Conservation (phyloP, 2,329 filamentous ascomycete genomes). For the Colletotrichum viniferum region DNA sequence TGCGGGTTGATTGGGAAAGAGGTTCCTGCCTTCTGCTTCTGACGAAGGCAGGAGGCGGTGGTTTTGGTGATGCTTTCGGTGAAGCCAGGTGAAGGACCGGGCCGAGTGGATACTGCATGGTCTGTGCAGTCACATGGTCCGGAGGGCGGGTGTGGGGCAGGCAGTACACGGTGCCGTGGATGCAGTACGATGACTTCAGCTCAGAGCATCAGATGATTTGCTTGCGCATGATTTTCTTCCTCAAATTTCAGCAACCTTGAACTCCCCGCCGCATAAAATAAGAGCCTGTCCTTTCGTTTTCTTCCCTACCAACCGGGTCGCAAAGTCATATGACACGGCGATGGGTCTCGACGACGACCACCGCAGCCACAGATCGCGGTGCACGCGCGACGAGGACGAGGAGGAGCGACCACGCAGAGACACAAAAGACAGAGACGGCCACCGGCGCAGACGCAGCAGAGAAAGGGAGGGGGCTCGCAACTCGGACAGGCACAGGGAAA, state of each 20-base stretch:
- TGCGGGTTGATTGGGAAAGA: background rate
- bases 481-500: slow-evolving; percentile 3
- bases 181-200: background rate
- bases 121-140: background rate
- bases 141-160: background rate
- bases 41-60: background rate
- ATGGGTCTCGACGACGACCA: slow-evolving; percentile 20
- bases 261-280: background rate
- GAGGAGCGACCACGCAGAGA: slow-evolving; percentile 6
- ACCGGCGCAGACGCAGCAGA: slow-evolving; percentile 13
- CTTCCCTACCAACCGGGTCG: background rate
- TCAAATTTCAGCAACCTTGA: background rate
- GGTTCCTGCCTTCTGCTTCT: background rate
- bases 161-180: background rate
- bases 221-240: background rate
- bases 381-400: slow-evolving; percentile 2
- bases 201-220: background rate
- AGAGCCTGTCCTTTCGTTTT: background rate
- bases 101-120: background rate
- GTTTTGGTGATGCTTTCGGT: background rate
- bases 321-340: background rate
- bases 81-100: background rate
- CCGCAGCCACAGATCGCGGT: slow-evolving; percentile 4
- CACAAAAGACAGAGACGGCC: background rate
- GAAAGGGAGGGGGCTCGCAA: background rate